Conservation (phyloP, 345 rosid genomes). For the Acer yangbiense region DNA sequence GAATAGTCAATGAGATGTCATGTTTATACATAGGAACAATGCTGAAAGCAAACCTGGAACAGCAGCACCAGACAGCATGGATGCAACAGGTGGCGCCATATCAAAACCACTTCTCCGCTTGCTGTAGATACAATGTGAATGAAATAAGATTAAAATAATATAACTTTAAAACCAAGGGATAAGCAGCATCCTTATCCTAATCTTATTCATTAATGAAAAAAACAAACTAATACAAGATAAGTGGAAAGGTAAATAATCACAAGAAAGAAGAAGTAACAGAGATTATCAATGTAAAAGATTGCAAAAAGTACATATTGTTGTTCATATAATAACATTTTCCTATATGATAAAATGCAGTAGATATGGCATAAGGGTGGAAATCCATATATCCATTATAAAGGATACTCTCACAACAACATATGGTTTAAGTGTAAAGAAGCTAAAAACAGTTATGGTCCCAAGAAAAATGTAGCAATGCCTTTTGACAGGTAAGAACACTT, state of each 20-base stretch:
- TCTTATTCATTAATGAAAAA: not conserved
- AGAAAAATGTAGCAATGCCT: not conserved
- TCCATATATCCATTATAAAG: not conserved
- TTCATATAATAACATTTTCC: not conserved
- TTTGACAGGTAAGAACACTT: not conserved
- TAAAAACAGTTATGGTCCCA: not conserved
- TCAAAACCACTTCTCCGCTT: slow-evolving; percentile 37
- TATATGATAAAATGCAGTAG: not conserved
- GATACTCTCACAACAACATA: not conserved
- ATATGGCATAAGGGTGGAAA: not conserved
- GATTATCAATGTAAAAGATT: not conserved
- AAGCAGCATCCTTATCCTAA: not conserved
- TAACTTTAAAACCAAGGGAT: not conserved
- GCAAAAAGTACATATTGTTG: not conserved
- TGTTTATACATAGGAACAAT: not conserved
- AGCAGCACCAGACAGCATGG: slow-evolving; percentile 20
- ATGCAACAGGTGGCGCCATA: slow-evolving; percentile 25
- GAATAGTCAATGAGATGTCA: not conserved
- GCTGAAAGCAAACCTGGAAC: slow-evolving; percentile 23
- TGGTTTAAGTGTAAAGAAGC: not conserved
- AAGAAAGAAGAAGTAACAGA: not conserved
- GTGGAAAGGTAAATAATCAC: not conserved
- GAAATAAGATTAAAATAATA: not conserved
- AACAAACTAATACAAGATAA: not conserved
- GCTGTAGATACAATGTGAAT: slow-evolving; percentile 18